A percentile compares a stretch with the other conserved stretches of the same genome.
Conservation (phyloP, 768 basidiomycete genomes). For the Mycena leptocephala region DNA sequence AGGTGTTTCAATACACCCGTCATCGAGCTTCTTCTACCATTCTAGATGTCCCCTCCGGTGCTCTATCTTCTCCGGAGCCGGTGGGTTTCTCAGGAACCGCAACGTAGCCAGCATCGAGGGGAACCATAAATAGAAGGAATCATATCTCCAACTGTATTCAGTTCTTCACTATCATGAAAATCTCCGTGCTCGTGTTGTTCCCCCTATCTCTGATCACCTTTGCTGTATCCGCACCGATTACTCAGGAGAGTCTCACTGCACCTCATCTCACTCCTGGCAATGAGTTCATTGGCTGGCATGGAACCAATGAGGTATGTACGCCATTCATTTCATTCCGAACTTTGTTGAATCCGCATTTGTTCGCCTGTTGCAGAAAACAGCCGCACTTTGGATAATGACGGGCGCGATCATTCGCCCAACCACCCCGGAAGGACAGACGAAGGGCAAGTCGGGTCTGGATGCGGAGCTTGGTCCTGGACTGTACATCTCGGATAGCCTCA, state of each 20-base stretch:
- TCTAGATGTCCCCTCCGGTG: too few relatives aligned
- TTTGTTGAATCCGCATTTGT: background rate
- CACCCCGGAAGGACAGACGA: background rate
- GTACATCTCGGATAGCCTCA: conserved; percentile 5
- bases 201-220: too few relatives aligned
- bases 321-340: background rate
- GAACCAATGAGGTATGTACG: conserved; percentile 4
- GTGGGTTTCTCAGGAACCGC: too few relatives aligned
- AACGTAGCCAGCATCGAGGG: too few relatives aligned
- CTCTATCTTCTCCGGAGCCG: too few relatives aligned
- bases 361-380: background rate
- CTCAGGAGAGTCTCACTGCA: background rate
- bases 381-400: background rate
- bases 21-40: too few relatives aligned
- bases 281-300: conserved; percentile 13
- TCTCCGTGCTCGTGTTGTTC: too few relatives aligned
- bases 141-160: too few relatives aligned
- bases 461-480: background rate
- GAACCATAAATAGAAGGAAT: too few relatives aligned
- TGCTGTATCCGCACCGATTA: too few relatives aligned
- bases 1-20: too few relatives aligned
- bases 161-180: too few relatives aligned
- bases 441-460: background rate
- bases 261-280: conserved; percentile 3
- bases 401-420: background rate